Evolutionary conservation across 2,329 filamentous ascomycete species (phyloP).

Genomic region (Grosmannia clavigera): DNA sequence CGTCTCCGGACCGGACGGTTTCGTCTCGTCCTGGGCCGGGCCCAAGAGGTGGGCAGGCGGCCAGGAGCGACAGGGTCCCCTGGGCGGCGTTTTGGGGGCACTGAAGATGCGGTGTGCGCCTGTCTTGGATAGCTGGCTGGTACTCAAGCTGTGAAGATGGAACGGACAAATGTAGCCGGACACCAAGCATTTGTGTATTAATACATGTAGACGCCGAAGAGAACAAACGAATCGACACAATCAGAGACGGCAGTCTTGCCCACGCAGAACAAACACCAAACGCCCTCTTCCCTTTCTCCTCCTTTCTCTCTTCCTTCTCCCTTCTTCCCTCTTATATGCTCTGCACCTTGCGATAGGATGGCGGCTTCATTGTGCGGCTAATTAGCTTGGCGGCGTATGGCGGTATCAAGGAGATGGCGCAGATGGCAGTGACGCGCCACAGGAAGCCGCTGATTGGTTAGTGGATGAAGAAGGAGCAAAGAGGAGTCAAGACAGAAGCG

Average conservation of each 20-base stretch:
- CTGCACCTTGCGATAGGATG: slow-evolving; percentile 88
- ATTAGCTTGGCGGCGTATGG: slow-evolving; percentile 82
- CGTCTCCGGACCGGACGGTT: slow-evolving; percentile 84
- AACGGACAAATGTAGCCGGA: neutral
- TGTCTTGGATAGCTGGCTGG: slow-evolving; percentile 32
- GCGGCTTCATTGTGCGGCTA: slow-evolving; percentile 73
- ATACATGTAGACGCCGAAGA: neutral
- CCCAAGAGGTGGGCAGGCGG: slow-evolving; percentile 65
- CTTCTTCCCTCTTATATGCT: slow-evolving; percentile 34
- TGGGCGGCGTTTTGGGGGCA: slow-evolving; percentile 54
- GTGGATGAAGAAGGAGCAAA: slow-evolving; percentile 2
- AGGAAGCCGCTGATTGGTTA: slow-evolving; percentile 54
- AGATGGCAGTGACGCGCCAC: slow-evolving; percentile 76
- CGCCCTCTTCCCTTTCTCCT: neutral
- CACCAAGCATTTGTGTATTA: neutral
- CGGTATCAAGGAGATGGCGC: slow-evolving; percentile 68
- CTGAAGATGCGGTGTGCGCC: slow-evolving; percentile 36
- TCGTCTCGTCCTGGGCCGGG: slow-evolving; percentile 70
- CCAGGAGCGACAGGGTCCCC: slow-evolving; percentile 58
- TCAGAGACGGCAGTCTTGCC: neutral
- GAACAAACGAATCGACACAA: neutral
- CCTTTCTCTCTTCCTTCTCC: no score
- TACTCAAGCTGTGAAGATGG: slow-evolving; percentile 33
- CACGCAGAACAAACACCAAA: neutral
- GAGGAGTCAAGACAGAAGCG: no score